Evolutionary conservation across 768 basidiomycete genomes (phyloP), one percentile per base, ranked within the genome.

Genomic region (Hortiboletus campestris): DNA sequence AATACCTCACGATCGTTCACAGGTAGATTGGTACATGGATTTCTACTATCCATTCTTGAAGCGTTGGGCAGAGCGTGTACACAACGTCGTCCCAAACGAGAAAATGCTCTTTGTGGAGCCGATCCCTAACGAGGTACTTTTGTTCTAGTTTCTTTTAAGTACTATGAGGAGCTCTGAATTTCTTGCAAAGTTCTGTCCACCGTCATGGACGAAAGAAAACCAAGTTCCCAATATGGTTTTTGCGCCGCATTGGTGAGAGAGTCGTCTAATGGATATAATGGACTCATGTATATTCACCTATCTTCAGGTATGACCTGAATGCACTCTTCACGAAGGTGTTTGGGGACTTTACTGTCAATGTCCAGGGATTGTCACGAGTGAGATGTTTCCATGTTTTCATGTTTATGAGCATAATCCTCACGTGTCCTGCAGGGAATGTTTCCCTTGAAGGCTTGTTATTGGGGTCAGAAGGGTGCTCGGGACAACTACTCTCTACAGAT

Each of bases 291-390:
- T 54, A 19, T 31, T 55, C 7, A 53, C 31, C 7, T 17, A 39
- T 19, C 16, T 42, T 6, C 51, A 93, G 91, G 91, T 98, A 99
- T 61, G 96, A 98, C 67, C 80, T 99, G 8, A 87, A 94, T 52
- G 84, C 86, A 8, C 76, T 99, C 8, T 98, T 98, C 73, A 72
- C 74, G 25, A 97, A 97, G 69, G 80, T 82, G 3, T 92, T 92
- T 58, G 86, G 90, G 0, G 82, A 89, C 63, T 89, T 98, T 70
- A 85, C 85, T 0, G 90, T 93, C 41, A 96, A 98, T 66, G 94
- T 98, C 0, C 96, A 98, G 75, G 94, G 89, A 1, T 72, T 98
- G 14, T 89, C 96, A 0, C 77, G 89, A 70, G 94, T 95, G 65
- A 40, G 81, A 70, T 35, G 10, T 29, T 38, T 20, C 14, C 19